phyloP scores from a whole-genome alignment of 768 basidiomycete genomes.

The Macrolepiota dolichaula region DNA sequence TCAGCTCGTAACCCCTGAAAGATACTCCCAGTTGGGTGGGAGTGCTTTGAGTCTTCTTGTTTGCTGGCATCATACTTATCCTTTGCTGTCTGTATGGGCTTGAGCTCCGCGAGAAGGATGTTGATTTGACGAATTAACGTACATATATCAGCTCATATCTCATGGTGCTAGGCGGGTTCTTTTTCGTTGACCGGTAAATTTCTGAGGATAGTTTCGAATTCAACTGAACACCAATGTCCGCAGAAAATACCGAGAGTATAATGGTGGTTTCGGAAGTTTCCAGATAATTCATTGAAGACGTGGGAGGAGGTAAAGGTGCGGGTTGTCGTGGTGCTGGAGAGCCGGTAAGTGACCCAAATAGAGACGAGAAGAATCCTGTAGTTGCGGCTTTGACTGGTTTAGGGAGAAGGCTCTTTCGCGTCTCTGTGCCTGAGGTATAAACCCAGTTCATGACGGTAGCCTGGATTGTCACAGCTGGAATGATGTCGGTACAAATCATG shows the following conservation, averaged over 20 bases:
- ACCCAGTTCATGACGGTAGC: constrained; percentile 82
- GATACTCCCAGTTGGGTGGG: constrained; percentile 68
- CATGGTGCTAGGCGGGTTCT: constrained; percentile 77
- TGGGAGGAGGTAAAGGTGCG: constrained; percentile 24
- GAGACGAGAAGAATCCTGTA: constrained; percentile 47
- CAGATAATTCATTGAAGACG: constrained; percentile 30
- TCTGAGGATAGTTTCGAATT: constrained; percentile 68
- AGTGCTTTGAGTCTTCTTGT: constrained; percentile 60
- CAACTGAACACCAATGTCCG: constrained; percentile 60
- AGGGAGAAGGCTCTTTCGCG: constrained; percentile 37
- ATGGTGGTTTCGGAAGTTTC: constrained; percentile 51
- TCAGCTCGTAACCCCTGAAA: constrained; percentile 88
- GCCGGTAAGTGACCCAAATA: constrained; percentile 37
- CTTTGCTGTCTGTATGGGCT: constrained; percentile 56
- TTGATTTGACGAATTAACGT: constrained; percentile 18
- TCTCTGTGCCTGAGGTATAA: constrained; percentile 59
- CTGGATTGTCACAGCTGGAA: constrained; percentile 67
- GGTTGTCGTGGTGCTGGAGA: constrained; percentile 30
- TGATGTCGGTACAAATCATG: constrained; percentile 1
- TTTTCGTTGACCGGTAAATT: constrained; percentile 90
- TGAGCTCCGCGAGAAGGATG: background rate
- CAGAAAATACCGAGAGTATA: constrained; percentile 61
- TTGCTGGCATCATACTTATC: constrained; percentile 74
- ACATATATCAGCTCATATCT: constrained; percentile 86
- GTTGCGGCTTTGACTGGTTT: constrained; percentile 29